Evolutionary conservation across 345 rosid species (phyloP).

Genomic region (Salix exigua): DNA sequence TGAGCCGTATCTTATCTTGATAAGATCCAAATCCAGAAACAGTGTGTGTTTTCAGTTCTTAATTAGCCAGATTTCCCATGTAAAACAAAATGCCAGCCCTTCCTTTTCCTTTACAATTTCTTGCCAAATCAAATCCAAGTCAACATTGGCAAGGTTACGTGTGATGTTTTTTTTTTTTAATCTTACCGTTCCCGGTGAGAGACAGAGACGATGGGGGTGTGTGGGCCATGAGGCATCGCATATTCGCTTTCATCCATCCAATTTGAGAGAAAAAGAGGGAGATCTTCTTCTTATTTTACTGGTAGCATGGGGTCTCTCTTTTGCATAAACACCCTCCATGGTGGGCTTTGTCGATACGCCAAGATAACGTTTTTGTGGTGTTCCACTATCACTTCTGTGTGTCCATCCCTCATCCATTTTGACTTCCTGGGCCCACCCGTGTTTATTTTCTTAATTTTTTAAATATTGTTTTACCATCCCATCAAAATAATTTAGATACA

Average conservation of each 20-base stretch:
- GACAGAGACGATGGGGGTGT: background rate
- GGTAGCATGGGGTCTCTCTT: background rate
- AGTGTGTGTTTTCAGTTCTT: background rate
- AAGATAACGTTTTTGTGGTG: constrained; percentile 47
- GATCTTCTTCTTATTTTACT: background rate
- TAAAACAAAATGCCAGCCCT: background rate
- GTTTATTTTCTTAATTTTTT: background rate
- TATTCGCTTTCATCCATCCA: background rate
- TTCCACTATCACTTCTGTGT: constrained; percentile 15
- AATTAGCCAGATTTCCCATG: background rate
- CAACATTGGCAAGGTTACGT: background rate
- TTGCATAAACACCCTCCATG: constrained; percentile 26
- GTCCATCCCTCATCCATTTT: constrained; percentile 4
- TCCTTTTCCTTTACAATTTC: background rate
- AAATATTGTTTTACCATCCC: no score
- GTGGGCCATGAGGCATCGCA: constrained; percentile 5
- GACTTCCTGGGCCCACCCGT: background rate
- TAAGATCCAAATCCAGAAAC: background rate
- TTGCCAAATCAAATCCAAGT: background rate
- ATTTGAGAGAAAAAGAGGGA: background rate
- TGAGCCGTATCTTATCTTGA: background rate
- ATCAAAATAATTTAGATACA: no score
- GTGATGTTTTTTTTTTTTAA: background rate
- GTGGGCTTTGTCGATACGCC: constrained; percentile 39
- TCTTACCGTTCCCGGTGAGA: no score